phyloP scores from a whole-genome alignment of 192 early-diverging fungal species.

The Coemansia guatemalensis region DNA sequence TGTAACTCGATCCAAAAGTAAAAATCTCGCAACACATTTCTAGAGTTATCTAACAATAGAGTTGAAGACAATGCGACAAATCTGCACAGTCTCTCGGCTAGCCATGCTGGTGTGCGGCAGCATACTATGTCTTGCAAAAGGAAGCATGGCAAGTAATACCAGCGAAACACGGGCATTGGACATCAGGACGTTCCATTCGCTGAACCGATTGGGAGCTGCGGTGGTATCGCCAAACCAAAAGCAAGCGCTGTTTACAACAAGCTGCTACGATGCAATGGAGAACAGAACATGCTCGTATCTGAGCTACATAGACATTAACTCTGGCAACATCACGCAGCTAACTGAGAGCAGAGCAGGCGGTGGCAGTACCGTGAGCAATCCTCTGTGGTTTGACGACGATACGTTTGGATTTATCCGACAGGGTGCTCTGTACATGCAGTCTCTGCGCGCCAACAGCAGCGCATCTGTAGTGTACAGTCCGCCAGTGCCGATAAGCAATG shows the following conservation, averaged over 20 bases:
- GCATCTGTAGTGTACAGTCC: constrained; percentile 21
- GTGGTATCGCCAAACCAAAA: constrained; percentile 32
- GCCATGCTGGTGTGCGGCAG: not conserved
- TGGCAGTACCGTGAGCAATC: constrained; percentile 16
- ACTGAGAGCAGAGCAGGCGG: constrained; percentile 7
- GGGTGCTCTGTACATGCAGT: constrained; percentile 28
- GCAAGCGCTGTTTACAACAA: constrained; percentile 28
- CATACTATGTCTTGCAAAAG: not conserved
- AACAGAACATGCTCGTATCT: constrained; percentile 27
- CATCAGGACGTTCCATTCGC: constrained; percentile 31
- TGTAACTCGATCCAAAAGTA: not conserved
- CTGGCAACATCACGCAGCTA: constrained; percentile 28
- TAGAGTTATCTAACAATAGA: not conserved
- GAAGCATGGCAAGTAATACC: not conserved
- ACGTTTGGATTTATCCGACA: constrained; percentile 20
- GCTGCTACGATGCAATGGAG: constrained; percentile 18
- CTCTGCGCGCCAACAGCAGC: constrained; percentile 25
- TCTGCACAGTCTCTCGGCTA: not conserved
- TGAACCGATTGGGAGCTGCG: constrained; percentile 26
- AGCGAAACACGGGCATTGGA: constrained; percentile 42
- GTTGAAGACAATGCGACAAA: not conserved
- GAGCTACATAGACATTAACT: constrained; percentile 18
- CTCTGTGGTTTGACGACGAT: constrained; percentile 22
- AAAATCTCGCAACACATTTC: not conserved
- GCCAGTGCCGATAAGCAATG: constrained; percentile 24